A percentile compares a stretch with the other conserved stretches of the same genome.
These are phyloP conservation scores for Syzygium jambos DNA, from an alignment of 345 rosid genomes.

Conservation along the genomic window DNA sequence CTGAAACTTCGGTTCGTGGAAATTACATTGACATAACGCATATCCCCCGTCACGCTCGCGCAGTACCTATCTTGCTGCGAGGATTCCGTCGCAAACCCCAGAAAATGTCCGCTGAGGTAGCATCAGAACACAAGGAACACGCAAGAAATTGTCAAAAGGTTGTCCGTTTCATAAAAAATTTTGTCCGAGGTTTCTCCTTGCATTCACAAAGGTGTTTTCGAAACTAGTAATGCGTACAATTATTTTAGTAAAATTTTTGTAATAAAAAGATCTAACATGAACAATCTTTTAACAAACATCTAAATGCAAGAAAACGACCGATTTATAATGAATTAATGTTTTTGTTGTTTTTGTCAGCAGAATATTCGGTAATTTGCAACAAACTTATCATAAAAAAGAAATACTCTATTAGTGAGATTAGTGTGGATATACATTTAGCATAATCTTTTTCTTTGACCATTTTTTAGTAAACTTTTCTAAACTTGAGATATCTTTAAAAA, in stretches of 20 bases:
- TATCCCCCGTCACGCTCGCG: rapidly evolving
- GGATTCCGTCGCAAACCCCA: too few species aligned
- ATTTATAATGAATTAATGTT: neutral
- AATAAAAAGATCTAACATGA: neutral
- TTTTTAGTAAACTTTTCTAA: neutral
- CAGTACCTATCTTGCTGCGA: neutral
- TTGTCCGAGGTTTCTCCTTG: neutral
- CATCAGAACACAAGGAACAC: too few species aligned
- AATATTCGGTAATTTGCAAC: neutral
- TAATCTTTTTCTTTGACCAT: too few species aligned
- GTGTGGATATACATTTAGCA: too few species aligned
- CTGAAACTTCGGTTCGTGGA: neutral
- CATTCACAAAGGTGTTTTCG: neutral
- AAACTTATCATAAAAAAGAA: too few species aligned
- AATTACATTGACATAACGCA: neutral
- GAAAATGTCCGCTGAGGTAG: too few species aligned
- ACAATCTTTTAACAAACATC: neutral
- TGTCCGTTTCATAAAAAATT: neutral
- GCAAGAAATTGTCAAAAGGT: neutral
- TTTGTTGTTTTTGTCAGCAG: neutral
- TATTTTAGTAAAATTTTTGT: neutral
- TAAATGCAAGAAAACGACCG: neutral
- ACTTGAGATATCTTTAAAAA: neutral
- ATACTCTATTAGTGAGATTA: too few species aligned
- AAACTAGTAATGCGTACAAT: neutral